These are phyloP conservation scores for Salvia hispanica DNA, from an alignment of 257 asterid genomes.

Conservation along the genomic window DNA sequence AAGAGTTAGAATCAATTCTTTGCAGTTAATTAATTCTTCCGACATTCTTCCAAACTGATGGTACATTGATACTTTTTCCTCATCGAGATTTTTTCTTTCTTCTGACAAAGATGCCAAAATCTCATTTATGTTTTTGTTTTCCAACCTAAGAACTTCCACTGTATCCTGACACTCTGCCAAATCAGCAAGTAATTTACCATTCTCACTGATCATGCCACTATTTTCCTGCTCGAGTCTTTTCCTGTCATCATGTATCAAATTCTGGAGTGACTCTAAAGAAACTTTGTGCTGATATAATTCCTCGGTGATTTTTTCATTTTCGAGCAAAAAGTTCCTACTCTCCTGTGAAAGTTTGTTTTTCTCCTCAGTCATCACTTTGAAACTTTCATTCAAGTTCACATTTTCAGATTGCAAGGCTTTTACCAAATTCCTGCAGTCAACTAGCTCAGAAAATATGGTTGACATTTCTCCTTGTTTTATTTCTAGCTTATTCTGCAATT, in stretches of 20 bases:
- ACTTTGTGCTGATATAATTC: constrained; percentile 59
- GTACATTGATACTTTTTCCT: constrained; percentile 47
- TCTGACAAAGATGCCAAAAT: constrained; percentile 42
- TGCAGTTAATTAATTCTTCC: constrained; percentile 46
- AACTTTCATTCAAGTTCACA: constrained; percentile 51
- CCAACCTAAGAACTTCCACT: constrained; percentile 57
- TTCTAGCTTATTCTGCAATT: constrained; percentile 65
- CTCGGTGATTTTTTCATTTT: constrained; percentile 52
- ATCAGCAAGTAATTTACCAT: constrained; percentile 52
- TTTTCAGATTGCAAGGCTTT: constrained; percentile 59
- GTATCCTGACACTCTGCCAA: constrained; percentile 47
- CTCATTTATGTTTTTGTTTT: constrained; percentile 50
- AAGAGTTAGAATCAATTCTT: constrained; percentile 52
- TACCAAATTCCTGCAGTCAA: constrained; percentile 56
- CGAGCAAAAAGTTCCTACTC: constrained; percentile 47
- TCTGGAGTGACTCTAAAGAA: constrained; percentile 54
- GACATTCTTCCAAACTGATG: constrained; percentile 52
- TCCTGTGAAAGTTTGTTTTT: constrained; percentile 55
- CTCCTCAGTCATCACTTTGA: constrained; percentile 52
- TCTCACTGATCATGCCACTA: constrained; percentile 50
- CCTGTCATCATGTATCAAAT: constrained; percentile 53
- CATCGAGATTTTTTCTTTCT: constrained; percentile 56
- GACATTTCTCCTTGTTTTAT: constrained; percentile 60
- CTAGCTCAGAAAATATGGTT: constrained; percentile 61
- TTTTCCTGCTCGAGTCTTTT: constrained; percentile 57